phyloP scores from a whole-genome alignment of 805 yeast genomes.

The Grigorovia transvaalensis region DNA sequence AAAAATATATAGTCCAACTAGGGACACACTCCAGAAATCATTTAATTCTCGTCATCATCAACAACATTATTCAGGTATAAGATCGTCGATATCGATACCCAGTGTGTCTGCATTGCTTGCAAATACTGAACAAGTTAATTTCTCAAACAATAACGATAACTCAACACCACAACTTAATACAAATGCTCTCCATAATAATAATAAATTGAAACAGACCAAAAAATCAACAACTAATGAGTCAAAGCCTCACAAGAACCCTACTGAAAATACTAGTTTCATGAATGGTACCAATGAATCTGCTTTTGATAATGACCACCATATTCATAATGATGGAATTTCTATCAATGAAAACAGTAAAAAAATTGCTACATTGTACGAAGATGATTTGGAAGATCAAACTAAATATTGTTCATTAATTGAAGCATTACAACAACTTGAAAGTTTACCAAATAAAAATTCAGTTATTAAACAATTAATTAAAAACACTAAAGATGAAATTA shows the following conservation, averaged over 20 bases:
- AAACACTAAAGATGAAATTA: slow-evolving; percentile 11
- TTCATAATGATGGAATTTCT: background rate
- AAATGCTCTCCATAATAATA: background rate
- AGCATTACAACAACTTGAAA: slow-evolving; percentile 10
- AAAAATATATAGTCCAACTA: background rate
- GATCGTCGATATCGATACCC: background rate
- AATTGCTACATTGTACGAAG: slow-evolving; percentile 9
- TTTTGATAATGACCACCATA: background rate
- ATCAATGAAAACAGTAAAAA: background rate
- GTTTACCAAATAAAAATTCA: slow-evolving; percentile 6
- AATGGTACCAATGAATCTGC: background rate
- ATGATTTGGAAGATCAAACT: slow-evolving; percentile 13
- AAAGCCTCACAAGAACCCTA: background rate
- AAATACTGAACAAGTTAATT: background rate
- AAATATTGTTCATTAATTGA: slow-evolving; percentile 11
- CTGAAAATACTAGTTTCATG: background rate
- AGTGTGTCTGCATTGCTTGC: background rate
- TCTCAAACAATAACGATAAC: background rate
- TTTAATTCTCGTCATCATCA: background rate
- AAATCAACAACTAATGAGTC: no score
- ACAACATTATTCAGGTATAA: background rate
- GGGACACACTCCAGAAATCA: background rate
- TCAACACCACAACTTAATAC: background rate
- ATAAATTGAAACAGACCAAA: background rate
- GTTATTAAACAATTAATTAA: slow-evolving; percentile 10